A percentile compares a stretch with the other conserved stretches of the same genome.
Conservation (phyloP, 2,329 filamentous ascomycete species). For the Ophiostoma perfectum region DNA sequence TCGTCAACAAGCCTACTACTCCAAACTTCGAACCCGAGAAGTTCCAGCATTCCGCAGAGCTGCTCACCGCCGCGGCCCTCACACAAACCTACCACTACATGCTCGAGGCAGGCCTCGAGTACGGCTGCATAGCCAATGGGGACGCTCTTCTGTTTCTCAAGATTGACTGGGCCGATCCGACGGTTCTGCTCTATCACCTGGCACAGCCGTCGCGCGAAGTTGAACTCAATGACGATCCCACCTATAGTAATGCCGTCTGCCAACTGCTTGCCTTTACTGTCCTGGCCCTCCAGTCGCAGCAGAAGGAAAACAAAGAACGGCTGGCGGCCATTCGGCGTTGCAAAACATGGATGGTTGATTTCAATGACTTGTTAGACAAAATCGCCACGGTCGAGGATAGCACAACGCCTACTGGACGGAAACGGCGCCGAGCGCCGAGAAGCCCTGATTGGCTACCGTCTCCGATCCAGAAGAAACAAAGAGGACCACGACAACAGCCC, state of each 20-base stretch:
- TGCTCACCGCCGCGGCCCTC: conserved; percentile 37
- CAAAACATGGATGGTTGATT: neutral
- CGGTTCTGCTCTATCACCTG: conserved; percentile 30
- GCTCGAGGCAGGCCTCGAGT: conserved; percentile 41
- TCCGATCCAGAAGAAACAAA: conserved; percentile 7
- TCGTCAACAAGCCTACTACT: conserved; percentile 29
- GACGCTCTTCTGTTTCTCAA: conserved; percentile 43
- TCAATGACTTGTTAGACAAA: neutral
- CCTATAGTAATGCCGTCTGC: conserved; percentile 30
- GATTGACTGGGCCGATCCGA: conserved; percentile 27
- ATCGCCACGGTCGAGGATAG: neutral
- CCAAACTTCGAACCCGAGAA: conserved; percentile 24
- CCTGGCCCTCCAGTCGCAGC: conserved; percentile 27
- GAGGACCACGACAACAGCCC: neutral
- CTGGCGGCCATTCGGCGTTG: conserved; percentile 4
- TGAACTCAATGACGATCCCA: neutral
- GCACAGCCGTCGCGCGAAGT: conserved; percentile 1
- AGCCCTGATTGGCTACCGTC: conserved; percentile 18
- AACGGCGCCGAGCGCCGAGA: conserved; percentile 21
- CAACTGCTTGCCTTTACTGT: conserved; percentile 33
- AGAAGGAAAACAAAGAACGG: conserved; percentile 27
- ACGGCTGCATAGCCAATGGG: conserved; percentile 40
- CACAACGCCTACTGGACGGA: neutral
- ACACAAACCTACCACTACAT: conserved; percentile 48
- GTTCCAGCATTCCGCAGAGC: conserved; percentile 20